phyloP scores from a whole-genome alignment of 2,329 filamentous ascomycete species.

The Malbranchea cinnamomea region DNA sequence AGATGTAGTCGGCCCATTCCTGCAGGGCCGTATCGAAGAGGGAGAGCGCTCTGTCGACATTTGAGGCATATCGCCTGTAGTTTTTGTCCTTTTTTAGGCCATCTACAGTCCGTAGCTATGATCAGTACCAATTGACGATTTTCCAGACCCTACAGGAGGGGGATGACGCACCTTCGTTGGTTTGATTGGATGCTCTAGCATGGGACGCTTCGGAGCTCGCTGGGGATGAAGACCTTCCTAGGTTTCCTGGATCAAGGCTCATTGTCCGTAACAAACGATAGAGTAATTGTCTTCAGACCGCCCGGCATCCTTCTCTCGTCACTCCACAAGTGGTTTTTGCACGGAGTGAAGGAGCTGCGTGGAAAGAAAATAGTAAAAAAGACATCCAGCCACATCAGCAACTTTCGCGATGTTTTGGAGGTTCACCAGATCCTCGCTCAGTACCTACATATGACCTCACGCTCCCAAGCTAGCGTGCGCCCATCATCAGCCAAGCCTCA shows the following conservation, averaged over 20 bases:
- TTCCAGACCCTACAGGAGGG: neutral
- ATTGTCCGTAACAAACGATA: constrained; percentile 22
- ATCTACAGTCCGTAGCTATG: constrained; percentile 13
- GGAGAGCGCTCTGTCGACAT: constrained; percentile 71
- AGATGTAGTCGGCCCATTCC: constrained; percentile 99
- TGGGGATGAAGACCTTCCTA: constrained; percentile 45
- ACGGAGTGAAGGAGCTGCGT: constrained; percentile 9
- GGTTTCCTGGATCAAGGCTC: constrained; percentile 28
- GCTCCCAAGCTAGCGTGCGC: too few species aligned
- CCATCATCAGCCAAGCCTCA: too few species aligned
- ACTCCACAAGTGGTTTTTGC: too few species aligned
- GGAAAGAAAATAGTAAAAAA: constrained; percentile 12
- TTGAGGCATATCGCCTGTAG: constrained; percentile 78
- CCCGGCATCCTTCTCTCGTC: constrained; percentile 20
- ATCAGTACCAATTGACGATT: constrained; percentile 1
- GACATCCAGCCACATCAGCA: too few species aligned
- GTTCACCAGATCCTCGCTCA: too few species aligned
- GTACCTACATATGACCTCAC: too few species aligned
- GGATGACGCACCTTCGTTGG: constrained; percentile 51
- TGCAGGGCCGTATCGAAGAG: constrained; percentile 87
- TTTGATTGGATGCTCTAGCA: constrained; percentile 63
- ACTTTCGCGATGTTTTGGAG: too few species aligned
- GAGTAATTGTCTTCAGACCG: constrained; percentile 11
- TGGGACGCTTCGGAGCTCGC: constrained; percentile 73
- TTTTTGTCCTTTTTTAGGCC: constrained; percentile 42